Evolutionary conservation across 805 yeast species (phyloP), one percentile per base, ranked within the genome.

Genomic region (Tetrapisispora namnaoensis): DNA sequence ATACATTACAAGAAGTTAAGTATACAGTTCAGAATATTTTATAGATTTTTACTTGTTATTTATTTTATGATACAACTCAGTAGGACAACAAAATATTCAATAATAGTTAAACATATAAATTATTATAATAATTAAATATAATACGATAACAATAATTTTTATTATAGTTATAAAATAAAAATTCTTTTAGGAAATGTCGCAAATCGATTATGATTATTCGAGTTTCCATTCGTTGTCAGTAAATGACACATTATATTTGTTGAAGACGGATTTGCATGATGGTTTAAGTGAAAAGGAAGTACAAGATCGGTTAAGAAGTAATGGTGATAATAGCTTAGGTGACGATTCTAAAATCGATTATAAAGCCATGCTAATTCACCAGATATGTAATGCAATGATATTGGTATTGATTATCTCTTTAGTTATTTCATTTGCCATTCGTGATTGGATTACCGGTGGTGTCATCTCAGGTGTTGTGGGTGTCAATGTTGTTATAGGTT

Each of bases 401-500:
- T 70, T 93, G 61, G 75, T 93, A 50, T 74, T 93, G 56, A 82
- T 90, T 45, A 96, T 91, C 0, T 88, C 96, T 0, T 96, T 98
- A 6, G 76, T 77, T 3, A 76, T 93, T 44, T 80, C 95, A 51
- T 85, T 93, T 58, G 72, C 87, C 57, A 87, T 93, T 86, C 95
- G 95, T 27, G 95, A 93, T 68, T 80, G 83, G 53, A 96, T 93
- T 61, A 98, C 95, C 59, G 95, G 98, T 14, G 74, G 95, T 39
- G 83, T 91, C 50, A 93, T 93, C 60, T 80, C 96, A 0, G 74
- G 89, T 52, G 99, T 98, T 8, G 87, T 93, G 36, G 62, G 82
- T 42, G 86, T 93, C 54, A 98, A 93, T 46, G 97, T 93, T 18
- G 77, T 89, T 6, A 98, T 93, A 35, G 99, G 99, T 0, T 85